Conservation (phyloP, 2,329 filamentous ascomycete species). For the Endoconidiophora polonica region DNA sequence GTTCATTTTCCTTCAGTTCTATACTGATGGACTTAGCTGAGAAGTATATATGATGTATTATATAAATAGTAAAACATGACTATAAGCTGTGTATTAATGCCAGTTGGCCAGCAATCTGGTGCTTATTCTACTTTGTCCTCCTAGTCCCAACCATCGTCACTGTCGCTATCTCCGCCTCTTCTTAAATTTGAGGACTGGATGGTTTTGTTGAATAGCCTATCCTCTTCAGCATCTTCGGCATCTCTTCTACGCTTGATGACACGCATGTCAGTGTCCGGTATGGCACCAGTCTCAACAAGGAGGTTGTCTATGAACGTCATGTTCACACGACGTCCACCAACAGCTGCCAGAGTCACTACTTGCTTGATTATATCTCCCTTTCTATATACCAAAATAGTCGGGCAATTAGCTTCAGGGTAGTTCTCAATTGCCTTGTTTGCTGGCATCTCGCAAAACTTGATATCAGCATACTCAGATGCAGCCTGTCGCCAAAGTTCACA, state of each 20-base stretch:
- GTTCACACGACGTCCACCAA: slow-evolving; percentile 55
- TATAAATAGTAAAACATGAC: slow-evolving; percentile 1
- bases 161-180: slow-evolving; percentile 29
- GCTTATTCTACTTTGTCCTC: slow-evolving; percentile 1
- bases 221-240: slow-evolving; percentile 44
- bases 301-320: slow-evolving; percentile 65
- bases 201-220: slow-evolving; percentile 32
- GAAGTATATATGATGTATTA: slow-evolving; percentile 6
- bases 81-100: background rate
- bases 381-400: slow-evolving; percentile 82
- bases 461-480: slow-evolving; percentile 70
- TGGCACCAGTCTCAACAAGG: slow-evolving; percentile 65
- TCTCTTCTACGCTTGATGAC: slow-evolving; percentile 45
- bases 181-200: slow-evolving; percentile 34
- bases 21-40: no score
- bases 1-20: no score
- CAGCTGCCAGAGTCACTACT: slow-evolving; percentile 68
- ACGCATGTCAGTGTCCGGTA: slow-evolving; percentile 63
- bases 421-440: slow-evolving; percentile 89
- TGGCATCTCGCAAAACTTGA: slow-evolving; percentile 95
- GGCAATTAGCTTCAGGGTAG: slow-evolving; percentile 88
- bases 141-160: slow-evolving; percentile 47
- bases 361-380: slow-evolving; percentile 87
- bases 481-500: slow-evolving; percentile 74
- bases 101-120: slow-evolving; percentile 5